Conservation (phyloP, 1,284 basidiomycete species). For the Anthracocystis setariae region DNA sequence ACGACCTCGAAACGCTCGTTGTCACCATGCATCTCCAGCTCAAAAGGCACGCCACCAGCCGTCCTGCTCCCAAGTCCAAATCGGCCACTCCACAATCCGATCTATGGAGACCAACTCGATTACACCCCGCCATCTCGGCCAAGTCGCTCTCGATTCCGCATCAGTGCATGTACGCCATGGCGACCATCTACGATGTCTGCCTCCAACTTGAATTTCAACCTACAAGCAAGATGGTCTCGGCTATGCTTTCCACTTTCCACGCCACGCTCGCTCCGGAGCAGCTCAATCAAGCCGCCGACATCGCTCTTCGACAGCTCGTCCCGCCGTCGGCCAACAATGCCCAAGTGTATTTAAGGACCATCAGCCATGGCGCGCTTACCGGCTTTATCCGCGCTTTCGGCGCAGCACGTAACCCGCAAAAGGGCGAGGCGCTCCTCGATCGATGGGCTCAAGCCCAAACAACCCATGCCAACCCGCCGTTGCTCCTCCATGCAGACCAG, state of each 20-base stretch:
- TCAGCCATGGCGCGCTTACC: conserved; percentile 22
- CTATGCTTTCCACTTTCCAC: conserved; percentile 26
- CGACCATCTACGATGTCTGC: conserved; percentile 36
- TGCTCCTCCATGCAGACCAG: conserved; percentile 8
- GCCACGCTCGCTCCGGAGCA: conserved; percentile 9
- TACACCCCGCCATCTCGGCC: conserved; percentile 23
- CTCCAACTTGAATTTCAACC: conserved; percentile 7
- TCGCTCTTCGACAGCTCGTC: conserved; percentile 11
- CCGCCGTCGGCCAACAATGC: neutral
- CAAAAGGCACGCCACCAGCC: conserved; percentile 15
- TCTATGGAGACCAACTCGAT: conserved; percentile 30
- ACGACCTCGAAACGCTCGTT: conserved; percentile 27
- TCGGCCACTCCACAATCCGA: neutral
- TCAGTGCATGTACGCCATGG: conserved; percentile 46
- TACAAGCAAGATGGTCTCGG: conserved; percentile 28
- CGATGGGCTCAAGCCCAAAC: conserved; percentile 31
- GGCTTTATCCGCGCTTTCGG: conserved; percentile 31
- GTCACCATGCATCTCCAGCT: conserved; percentile 21
- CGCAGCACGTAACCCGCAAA: conserved; percentile 5
- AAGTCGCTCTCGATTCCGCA: conserved; percentile 26
- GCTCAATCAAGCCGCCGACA: conserved; percentile 13
- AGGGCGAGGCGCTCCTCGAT: conserved; percentile 19
- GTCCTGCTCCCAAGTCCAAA: conserved; percentile 15
- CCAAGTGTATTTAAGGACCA: conserved; percentile 1
- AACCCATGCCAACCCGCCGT: neutral